Percentiles rank a stretch among this genome's conserved stretches.
Evolutionary conservation across 345 rosid genomes (phyloP).

Genomic region (Physaria fendleri): DNA sequence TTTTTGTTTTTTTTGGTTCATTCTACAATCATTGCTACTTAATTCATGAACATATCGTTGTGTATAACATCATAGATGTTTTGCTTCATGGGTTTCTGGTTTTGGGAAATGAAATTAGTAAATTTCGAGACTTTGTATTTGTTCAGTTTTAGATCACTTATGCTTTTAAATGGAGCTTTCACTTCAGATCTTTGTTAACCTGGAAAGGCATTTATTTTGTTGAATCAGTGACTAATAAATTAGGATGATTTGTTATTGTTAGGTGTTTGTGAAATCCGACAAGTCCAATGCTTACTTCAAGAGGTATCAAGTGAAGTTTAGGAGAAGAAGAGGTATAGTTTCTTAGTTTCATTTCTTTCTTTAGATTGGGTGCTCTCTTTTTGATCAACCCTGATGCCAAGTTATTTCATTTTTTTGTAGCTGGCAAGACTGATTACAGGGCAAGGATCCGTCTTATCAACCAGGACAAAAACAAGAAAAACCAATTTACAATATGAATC

Average conservation of each 20-base stretch:
- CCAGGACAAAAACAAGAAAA: conserved; percentile 53
- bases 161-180: not conserved
- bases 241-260: not conserved
- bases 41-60: not conserved
- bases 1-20: no score
- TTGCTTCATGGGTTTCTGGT: conserved; percentile 9
- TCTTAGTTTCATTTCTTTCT: not conserved
- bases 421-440: conserved; percentile 70
- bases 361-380: not conserved
- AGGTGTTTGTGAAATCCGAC: conserved; percentile 50
- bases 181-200: not conserved
- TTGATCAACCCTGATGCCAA: not conserved
- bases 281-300: conserved; percentile 57
- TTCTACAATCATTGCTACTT: no score
- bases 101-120: not conserved
- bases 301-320: conserved; percentile 63
- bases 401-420: conserved; percentile 22
- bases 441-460: conserved; percentile 66
- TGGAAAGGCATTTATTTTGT: not conserved
- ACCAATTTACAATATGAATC: not conserved
- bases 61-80: not conserved
- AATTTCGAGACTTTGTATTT: not conserved
- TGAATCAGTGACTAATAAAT: not conserved
- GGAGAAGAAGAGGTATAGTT: conserved; percentile 57
- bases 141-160: not conserved